A percentile compares a stretch with the other conserved stretches of the same genome.
These are phyloP conservation scores for Starmerella apicola DNA, from an alignment of 805 yeast species.

Conservation along the genomic window DNA sequence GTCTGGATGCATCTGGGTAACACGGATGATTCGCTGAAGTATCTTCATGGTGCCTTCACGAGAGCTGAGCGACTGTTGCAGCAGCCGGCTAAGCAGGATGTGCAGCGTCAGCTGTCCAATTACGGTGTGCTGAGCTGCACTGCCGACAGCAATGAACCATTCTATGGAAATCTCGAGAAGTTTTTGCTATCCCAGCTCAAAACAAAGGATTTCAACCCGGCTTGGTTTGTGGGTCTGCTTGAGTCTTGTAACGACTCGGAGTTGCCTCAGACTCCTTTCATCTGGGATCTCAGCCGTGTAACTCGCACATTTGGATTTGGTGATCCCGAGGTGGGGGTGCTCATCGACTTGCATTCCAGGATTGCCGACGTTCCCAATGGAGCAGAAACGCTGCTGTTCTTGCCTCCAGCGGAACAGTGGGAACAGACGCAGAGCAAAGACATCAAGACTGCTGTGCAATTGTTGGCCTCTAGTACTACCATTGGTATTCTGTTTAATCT, in stretches of 20 bases:
- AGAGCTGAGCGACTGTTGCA: background rate
- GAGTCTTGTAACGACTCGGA: background rate
- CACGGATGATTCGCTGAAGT: background rate
- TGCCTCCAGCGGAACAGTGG: too few relatives aligned
- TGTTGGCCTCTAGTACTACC: too few relatives aligned
- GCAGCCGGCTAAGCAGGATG: background rate
- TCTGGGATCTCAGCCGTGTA: background rate
- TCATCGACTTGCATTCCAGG: conserved; percentile 3
- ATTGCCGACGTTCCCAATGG: conserved; percentile 1
- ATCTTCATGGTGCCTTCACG: background rate
- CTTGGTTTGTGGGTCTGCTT: background rate
- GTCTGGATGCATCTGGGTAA: too few relatives aligned
- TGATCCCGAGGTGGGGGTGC: conserved; percentile 3
- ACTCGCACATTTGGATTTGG: conserved; percentile 2
- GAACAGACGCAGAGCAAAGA: too few relatives aligned
- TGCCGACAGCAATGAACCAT: conserved; percentile 15
- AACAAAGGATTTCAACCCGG: conserved; percentile 1
- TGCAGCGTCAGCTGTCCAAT: conserved; percentile 9
- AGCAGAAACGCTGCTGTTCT: conserved; percentile 3
- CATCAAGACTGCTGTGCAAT: too few relatives aligned
- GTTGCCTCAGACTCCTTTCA: background rate
- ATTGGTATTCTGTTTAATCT: too few relatives aligned
- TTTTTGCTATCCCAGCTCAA: background rate
- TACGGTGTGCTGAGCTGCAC: conserved; percentile 18
- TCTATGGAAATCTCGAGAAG: conserved; percentile 2